Base-by-base conservation (phyloP, 225 moss, liverwort and hornwort species). In the Pseudisothecium myosuroides region DNA sequence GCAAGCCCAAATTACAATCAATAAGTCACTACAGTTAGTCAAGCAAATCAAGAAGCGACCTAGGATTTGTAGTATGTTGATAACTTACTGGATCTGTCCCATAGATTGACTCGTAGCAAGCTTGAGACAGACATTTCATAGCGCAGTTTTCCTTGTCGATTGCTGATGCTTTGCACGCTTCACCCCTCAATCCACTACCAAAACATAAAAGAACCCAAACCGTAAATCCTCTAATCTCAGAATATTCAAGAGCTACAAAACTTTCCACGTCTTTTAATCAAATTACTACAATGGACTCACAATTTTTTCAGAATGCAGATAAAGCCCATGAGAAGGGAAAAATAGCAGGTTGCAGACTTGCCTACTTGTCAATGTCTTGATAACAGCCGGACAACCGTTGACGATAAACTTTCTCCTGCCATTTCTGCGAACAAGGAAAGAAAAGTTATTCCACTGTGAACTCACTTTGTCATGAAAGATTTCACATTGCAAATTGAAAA, bases 81-180 rank as follows among this genome's bases (percentile, higher is more conserved):
- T 21, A 60, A 89, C 92, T 81, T 92, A 98, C 98, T 75, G 96
- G 85, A 87, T 98, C 98, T 91, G 89, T 85, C 20, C 94, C 96
- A 88, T 98, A 98, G 63, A 94, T 85, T 37, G 92, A 86, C 75
- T 91, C 92, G 83, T 98, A 98, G 82, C 97, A 98, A 68, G 90
- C 45, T 41, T 87, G 69, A 86, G 97, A 98, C 59, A 97, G 88
- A 88, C 98, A 98, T 65, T 90, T 90, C 83, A 98, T 92, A 55
- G 95, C 96, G 88, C 98, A 98, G 41, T 98, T 98, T 79, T 98
- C 98, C 88, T 90, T 95, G 56, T 92, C 87, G 39, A 92, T 90
- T 39, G 90, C 85, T 60, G 92, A 90, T 67, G 87, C 93, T 86
- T 93, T 93, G 86, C 94, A 91, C 31, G 84, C 92, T 68, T 92